Base-by-base conservation (phyloP, 192 early-diverging fungal species). In the Chytriomyces confervae region DNA sequence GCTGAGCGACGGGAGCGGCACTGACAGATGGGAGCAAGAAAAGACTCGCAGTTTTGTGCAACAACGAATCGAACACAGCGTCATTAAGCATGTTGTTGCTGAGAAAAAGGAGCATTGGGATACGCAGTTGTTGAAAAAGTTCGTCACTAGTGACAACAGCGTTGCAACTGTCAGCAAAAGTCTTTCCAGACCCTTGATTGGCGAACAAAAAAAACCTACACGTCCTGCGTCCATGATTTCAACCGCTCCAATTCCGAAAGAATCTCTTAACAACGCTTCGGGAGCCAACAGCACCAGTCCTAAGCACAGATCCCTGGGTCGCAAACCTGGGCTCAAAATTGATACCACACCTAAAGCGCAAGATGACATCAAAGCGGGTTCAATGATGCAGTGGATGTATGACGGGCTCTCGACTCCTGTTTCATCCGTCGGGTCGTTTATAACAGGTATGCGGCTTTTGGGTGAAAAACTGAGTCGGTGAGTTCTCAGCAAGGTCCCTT, bases 31-130 rank as follows among this genome's bases (percentile, higher is more conserved):
- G 47, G 72, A 63, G 53, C 72, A 62, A 23, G 72, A 74, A 45
- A 74, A 74, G 45, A 74, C 72, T 29, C 53, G 72, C 2, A 63
- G 61, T 27, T 74, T 74, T 62, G 45, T 74, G 61, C 62, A 62
- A 43, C 72, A 74, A 24, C 53, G 72, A n/a, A 74, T 74, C 44
- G 72, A 74, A 46, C 72, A 74, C 51, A 63, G 60, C 45, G 72
- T 74, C 16, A 36, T 50, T 53, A 13, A 9, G 50, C 53, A 70
- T 51, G 45, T 70, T 47, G 6, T 70, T 7, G 7, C 9, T 53
- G 49, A 70, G 47, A 49, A 48, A 43, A 68, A 20, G 53, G 16
- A 20, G 53, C 53, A 57, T 57, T 13, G 16, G 20, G 20, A 57
- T 13, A 57, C 0, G 3, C 53, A 57, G 53, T 57, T 20, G 13